A percentile compares a stretch with the other conserved stretches of the same genome.
Conservation (phyloP, 2,329 filamentous ascomycete genomes). For the Fusarium luffae region DNA sequence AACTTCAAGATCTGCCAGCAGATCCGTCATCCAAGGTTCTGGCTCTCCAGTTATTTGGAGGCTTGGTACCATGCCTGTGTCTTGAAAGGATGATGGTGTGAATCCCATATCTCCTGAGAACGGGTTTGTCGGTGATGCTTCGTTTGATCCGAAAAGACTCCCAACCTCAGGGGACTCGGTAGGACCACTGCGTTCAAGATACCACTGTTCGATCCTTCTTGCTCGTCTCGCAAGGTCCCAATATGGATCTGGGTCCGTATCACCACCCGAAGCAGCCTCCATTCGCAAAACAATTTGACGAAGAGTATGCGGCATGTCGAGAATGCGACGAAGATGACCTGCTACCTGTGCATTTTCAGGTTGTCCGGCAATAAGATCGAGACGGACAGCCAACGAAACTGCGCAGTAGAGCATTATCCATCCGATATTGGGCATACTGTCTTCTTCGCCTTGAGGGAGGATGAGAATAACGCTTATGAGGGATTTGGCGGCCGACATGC, state of each 20-base stretch:
- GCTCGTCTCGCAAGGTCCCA: constrained; percentile 39
- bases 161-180: constrained; percentile 29
- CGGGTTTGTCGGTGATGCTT: constrained; percentile 21
- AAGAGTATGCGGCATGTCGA: constrained; percentile 46
- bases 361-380: constrained; percentile 48
- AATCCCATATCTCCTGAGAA: constrained; percentile 19
- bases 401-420: constrained; percentile 50
- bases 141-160: constrained; percentile 30
- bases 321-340: constrained; percentile 45
- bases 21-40: constrained; percentile 31
- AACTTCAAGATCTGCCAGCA: constrained; percentile 33
- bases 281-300: constrained; percentile 47
- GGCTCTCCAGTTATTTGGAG: constrained; percentile 28
- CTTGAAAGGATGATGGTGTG: constrained; percentile 17
- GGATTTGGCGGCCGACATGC: constrained; percentile 47
- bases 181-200: constrained; percentile 30
- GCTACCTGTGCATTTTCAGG: constrained; percentile 40
- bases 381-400: constrained; percentile 44
- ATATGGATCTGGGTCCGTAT: constrained; percentile 42
- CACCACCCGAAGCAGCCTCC: constrained; percentile 35
- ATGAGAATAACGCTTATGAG: constrained; percentile 46
- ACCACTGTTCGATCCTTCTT: constrained; percentile 39
- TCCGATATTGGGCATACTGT: constrained; percentile 45
- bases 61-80: constrained; percentile 22
- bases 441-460: constrained; percentile 45